These are phyloP conservation scores for Vitis hybrid DNA, from an alignment of 177 flowering plant species.

Conservation along the genomic window DNA sequence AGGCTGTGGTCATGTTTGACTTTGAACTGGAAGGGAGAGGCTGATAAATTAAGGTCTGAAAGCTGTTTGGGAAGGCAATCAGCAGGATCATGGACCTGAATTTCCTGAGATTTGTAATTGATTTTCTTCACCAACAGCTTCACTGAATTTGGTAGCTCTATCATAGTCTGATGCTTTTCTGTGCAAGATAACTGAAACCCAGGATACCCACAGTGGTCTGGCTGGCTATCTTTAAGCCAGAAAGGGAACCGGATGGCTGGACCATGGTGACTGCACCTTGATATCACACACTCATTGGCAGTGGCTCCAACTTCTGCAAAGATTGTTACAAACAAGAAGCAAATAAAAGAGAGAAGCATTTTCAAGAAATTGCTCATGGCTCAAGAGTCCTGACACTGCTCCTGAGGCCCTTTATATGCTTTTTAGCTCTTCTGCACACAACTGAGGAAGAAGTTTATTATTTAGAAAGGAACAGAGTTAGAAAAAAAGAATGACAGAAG, in stretches of 20 bases:
- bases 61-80: too few species aligned
- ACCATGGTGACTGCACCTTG: neutral
- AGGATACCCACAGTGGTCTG: constrained; percentile 19
- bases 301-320: neutral
- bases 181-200: constrained; percentile 33
- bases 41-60: too few species aligned
- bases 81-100: neutral
- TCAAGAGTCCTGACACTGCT: too few species aligned
- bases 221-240: constrained; percentile 1
- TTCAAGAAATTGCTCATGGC: neutral
- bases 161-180: constrained; percentile 11
- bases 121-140: constrained; percentile 27
- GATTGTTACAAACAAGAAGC: neutral
- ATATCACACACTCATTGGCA: neutral
- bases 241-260: constrained; percentile 17
- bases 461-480: too few species aligned
- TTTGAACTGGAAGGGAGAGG: too few species aligned
- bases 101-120: constrained; percentile 18
- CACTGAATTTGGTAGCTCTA: constrained; percentile 24
- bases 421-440: too few species aligned
- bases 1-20: too few species aligned
- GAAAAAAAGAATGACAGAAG: too few species aligned
- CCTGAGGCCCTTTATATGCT: too few species aligned
- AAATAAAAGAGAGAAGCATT: neutral
- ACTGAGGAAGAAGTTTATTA: too few species aligned